These are phyloP conservation scores for Suhomyces yuchorum DNA, from an alignment of 1,139 yeast species.

Conservation along the genomic window DNA sequence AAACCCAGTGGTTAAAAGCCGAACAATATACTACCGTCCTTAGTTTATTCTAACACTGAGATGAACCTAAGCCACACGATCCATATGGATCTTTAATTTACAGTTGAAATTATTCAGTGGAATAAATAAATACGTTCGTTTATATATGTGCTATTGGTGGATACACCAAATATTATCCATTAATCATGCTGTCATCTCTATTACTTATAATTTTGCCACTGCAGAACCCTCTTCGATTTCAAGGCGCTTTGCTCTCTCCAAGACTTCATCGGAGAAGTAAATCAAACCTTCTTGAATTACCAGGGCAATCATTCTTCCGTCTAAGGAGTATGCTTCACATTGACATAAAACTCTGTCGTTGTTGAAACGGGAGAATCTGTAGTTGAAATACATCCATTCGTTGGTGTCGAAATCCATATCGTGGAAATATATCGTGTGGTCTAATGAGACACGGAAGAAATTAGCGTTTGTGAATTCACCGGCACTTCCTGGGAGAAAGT, in stretches of 20 bases:
- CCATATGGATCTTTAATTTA: background rate
- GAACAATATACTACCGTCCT: too few relatives aligned
- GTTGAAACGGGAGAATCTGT: slow-evolving; percentile 33
- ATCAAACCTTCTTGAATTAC: slow-evolving; percentile 43
- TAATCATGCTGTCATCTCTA: background rate
- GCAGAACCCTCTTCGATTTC: background rate
- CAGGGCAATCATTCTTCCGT: slow-evolving; percentile 33
- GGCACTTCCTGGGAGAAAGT: slow-evolving; percentile 3
- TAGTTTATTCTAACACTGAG: too few relatives aligned
- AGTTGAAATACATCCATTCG: slow-evolving; percentile 44
- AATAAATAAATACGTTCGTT: background rate
- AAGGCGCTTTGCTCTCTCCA: slow-evolving; percentile 18
- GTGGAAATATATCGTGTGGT: slow-evolving; percentile 44
- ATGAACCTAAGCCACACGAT: background rate
- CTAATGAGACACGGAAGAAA: slow-evolving; percentile 45
- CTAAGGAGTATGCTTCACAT: slow-evolving; percentile 32
- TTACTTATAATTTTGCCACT: slow-evolving; percentile 4
- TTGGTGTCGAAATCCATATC: slow-evolving; percentile 40
- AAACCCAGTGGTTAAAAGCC: too few relatives aligned
- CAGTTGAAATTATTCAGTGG: background rate
- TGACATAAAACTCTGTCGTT: slow-evolving; percentile 39
- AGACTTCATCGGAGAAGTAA: slow-evolving; percentile 27
- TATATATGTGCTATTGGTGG: background rate
- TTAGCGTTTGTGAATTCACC: slow-evolving; percentile 11
- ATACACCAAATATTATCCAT: background rate